Evolutionary conservation across 352 stramenopile species (phyloP).

Genomic region (Pythium monospermum): DNA sequence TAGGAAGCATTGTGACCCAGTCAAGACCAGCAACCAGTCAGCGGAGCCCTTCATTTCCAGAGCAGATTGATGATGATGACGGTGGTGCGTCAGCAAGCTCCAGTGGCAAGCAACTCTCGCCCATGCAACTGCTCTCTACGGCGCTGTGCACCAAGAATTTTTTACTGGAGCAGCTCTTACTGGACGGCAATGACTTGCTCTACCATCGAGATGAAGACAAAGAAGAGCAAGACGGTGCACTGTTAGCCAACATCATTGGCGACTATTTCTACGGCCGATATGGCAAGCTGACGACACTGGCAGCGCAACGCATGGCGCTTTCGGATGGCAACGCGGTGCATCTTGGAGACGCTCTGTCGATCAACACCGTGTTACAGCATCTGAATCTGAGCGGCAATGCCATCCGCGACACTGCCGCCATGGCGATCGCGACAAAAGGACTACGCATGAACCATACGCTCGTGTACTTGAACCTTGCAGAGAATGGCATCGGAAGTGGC

Average conservation of each 20-base stretch:
- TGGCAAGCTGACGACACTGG: constrained; percentile 41
- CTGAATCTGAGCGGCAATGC: constrained; percentile 61
- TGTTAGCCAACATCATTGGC: constrained; percentile 39
- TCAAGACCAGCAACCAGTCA: neutral
- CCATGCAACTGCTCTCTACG: constrained; percentile 32
- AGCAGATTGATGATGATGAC: neutral
- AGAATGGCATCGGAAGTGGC: constrained; percentile 48
- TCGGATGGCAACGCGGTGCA: constrained; percentile 30
- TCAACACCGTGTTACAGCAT: constrained; percentile 51
- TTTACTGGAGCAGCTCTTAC: constrained; percentile 52
- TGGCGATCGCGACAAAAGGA: constrained; percentile 33
- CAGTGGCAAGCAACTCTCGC: neutral
- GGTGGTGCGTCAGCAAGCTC: neutral
- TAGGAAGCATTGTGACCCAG: constrained; percentile 30
- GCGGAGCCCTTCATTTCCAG: neutral
- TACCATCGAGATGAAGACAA: too few relatives aligned
- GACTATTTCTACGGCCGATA: constrained; percentile 80
- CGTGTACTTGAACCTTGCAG: constrained; percentile 47
- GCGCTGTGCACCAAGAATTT: constrained; percentile 50
- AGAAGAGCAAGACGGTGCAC: constrained; percentile 21
- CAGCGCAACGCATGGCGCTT: constrained; percentile 36
- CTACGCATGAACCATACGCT: constrained; percentile 40
- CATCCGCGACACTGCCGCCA: constrained; percentile 35
- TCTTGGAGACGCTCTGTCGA: constrained; percentile 39
- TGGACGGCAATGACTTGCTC: constrained; percentile 48